Base-by-base conservation (phyloP, 805 yeast genomes). In the Starmerella apis region DNA sequence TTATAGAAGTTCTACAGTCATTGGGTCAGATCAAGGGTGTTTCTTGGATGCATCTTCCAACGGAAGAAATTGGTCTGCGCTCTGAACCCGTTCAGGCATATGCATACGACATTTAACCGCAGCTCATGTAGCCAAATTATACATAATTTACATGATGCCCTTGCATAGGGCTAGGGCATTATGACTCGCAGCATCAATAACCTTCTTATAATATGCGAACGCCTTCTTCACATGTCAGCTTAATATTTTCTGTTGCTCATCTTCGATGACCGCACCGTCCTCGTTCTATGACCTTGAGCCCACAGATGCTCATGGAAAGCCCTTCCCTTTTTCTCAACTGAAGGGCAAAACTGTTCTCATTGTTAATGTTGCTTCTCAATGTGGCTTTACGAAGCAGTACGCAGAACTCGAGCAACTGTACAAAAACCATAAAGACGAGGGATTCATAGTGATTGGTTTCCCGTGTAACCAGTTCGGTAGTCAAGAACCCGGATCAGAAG, bases 381-480 rank as follows among this genome's bases (percentile, higher is more conserved):
- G 94, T 65, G 80, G 79, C 4, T 79, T 78, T 67, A 80, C 92
- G 3, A 80, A 83, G 50, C 95, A 86, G 65, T 83, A 82, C 64
- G 68, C 71, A 47, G 90, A 80, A 47, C 68, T 87, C 31, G 88
- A 87, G 67, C 68, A 65, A 36, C 67, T 87, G 13, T 79, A 85
- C 68, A 68, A 78, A 53, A 78, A 79, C 62, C 83, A 81, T 68
- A 68, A 74, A 47, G 77, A 74, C 44, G 61, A 74, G 54, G 94
- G 85, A 1, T 70, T 88, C 22, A 78, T 69, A 41, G 72, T 87
- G 24, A 56, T 87, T 31, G 96, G 87, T 0, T 86, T 87, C 75
- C 96, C 96, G 28, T 85, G 95, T 68, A 84, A 86, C 68, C 95
- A 86, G 65, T 87, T 87, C 64, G 88, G 83, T 70, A 76, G 59